Percentiles rank a stretch among this genome's conserved stretches.
Conservation (phyloP, 2,329 filamentous ascomycete species). For the Aspergillus sp. region DNA sequence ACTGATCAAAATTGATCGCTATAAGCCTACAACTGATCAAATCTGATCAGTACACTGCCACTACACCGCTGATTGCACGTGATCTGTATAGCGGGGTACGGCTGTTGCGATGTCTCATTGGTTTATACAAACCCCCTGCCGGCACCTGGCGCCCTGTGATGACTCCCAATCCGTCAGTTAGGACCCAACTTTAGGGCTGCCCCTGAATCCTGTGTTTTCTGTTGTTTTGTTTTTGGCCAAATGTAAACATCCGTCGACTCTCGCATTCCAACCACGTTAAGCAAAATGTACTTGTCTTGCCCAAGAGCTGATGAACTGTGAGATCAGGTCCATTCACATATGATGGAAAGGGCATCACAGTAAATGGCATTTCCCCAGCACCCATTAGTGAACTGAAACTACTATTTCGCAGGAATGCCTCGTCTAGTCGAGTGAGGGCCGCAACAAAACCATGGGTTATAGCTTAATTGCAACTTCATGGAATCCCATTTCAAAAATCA, state of each 20-base stretch:
- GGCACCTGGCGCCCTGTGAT: neutral
- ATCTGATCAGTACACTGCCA: too few species aligned
- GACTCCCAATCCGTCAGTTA: neutral
- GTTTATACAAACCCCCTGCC: too few species aligned
- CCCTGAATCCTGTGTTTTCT: too few species aligned
- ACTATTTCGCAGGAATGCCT: neutral
- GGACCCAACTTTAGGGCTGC: neutral
- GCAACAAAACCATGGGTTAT: slow-evolving; percentile 1
- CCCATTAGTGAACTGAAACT: neutral
- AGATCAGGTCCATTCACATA: slow-evolving; percentile 1
- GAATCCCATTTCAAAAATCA: neutral
- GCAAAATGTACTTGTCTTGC: too few species aligned
- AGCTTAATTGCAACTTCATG: slow-evolving; percentile 1
- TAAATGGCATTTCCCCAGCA: neutral
- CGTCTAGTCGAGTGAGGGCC: neutral
- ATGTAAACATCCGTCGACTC: too few species aligned
- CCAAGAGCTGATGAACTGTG: neutral
- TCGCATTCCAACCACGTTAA: too few species aligned
- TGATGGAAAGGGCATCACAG: neutral
- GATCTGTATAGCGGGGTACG: too few species aligned
- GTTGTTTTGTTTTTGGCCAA: too few species aligned
- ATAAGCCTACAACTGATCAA: too few species aligned
- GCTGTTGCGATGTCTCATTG: too few species aligned
- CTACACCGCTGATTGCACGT: too few species aligned
- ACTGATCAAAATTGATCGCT: too few species aligned